These are phyloP conservation scores for Bipolaris zeicola DNA, from an alignment of 2,329 filamentous ascomycete genomes.

Conservation along the genomic window DNA sequence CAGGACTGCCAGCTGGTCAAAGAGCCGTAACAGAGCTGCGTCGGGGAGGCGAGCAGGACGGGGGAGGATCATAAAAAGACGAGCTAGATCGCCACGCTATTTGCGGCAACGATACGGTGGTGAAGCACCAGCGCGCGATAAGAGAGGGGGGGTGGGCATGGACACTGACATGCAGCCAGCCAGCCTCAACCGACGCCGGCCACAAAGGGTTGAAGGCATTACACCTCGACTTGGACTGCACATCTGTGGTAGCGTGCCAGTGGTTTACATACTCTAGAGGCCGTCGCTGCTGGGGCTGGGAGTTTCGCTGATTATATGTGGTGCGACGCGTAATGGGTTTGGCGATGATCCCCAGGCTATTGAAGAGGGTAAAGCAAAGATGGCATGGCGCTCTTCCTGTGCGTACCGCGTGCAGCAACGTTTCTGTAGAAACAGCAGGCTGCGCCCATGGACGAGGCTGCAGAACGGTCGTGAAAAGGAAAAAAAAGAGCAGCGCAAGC, in stretches of 20 bases:
- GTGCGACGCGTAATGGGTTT: slow-evolving; percentile 38
- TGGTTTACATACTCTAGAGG: neutral
- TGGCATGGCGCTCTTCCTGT: neutral
- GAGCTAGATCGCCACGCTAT: slow-evolving; percentile 20
- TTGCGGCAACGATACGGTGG: slow-evolving; percentile 16
- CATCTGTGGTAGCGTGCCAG: neutral
- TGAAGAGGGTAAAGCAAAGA: slow-evolving; percentile 6
- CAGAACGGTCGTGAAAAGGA: neutral
- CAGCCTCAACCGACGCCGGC: no score
- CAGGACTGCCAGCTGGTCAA: neutral
- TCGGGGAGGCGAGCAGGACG: slow-evolving; percentile 7
- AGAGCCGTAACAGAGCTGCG: slow-evolving; percentile 1
- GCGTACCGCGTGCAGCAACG: slow-evolving; percentile 5
- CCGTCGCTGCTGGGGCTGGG: slow-evolving; percentile 2
- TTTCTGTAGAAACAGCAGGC: slow-evolving; percentile 10
- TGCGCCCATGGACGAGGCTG: slow-evolving; percentile 1
- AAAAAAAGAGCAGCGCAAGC: neutral
- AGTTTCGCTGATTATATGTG: slow-evolving; percentile 31
- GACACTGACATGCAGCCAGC: neutral
- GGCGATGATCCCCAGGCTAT: slow-evolving; percentile 6
- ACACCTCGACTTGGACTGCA: neutral
- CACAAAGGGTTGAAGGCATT: neutral
- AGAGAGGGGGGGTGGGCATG: neutral
- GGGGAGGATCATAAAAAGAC: slow-evolving; percentile 17
- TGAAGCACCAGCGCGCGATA: slow-evolving; percentile 1